A percentile compares a stretch with the other conserved stretches of the same genome.
Evolutionary conservation across 2,329 filamentous ascomycete species (phyloP).

Genomic region (Podosphaera fusca): DNA sequence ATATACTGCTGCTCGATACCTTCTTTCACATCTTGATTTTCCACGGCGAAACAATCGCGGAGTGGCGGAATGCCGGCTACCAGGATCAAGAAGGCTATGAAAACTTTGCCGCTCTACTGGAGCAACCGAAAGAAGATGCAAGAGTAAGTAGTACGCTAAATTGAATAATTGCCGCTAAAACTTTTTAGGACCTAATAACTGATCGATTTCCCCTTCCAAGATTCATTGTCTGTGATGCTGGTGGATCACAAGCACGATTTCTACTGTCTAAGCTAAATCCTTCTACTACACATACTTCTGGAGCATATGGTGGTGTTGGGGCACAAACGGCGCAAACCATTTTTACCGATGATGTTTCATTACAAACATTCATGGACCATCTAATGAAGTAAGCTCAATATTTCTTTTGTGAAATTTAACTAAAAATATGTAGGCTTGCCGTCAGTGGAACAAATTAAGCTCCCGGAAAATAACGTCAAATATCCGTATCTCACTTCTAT

Average conservation of each 20-base stretch:
- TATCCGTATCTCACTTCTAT: neutral
- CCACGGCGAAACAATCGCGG: conserved; percentile 91
- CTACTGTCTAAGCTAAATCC: conserved; percentile 91
- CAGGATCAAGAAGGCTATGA: conserved; percentile 97
- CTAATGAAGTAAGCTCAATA: conserved; percentile 72
- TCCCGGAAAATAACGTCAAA: neutral
- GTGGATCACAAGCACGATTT: conserved; percentile 93
- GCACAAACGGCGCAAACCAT: conserved; percentile 85
- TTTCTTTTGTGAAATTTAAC: conserved; percentile 1
- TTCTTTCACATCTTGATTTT: conserved; percentile 99
- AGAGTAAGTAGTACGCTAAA: conserved; percentile 32
- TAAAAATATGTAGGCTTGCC: conserved; percentile 24
- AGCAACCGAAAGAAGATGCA: conserved; percentile 90
- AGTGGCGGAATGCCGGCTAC: conserved; percentile 95
- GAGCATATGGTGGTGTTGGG: conserved; percentile 71
- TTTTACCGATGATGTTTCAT: conserved; percentile 92
- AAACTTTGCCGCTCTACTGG: conserved; percentile 71
- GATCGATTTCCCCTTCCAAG: conserved; percentile 95
- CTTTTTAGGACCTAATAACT: conserved; percentile 63
- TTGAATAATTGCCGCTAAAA: conserved; percentile 7
- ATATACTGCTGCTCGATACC: conserved; percentile 83
- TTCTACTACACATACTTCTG: conserved; percentile 85
- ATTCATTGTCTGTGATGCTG: conserved; percentile 97
- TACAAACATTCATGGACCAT: conserved; percentile 99
- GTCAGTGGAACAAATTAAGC: conserved; percentile 38